A percentile compares a stretch with the other conserved stretches of the same genome.
These are phyloP conservation scores for Cercospora janseana DNA, from an alignment of 2,329 filamentous ascomycete genomes.

Conservation along the genomic window DNA sequence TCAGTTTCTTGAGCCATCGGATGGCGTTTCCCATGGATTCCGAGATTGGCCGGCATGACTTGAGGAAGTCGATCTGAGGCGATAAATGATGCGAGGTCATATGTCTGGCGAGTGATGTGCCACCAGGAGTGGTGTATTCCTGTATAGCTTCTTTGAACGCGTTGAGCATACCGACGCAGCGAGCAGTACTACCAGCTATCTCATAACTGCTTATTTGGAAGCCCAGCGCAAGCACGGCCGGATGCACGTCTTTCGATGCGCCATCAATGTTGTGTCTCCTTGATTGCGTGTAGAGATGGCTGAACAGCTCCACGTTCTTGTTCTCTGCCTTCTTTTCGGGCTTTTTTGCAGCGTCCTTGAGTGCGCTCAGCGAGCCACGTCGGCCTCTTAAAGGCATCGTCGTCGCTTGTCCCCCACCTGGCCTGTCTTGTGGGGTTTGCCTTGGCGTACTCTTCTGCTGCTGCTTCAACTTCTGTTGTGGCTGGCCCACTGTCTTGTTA, in stretches of 20 bases:
- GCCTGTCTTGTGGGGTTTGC: conserved; percentile 37
- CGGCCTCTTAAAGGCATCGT: conserved; percentile 35
- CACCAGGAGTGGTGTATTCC: conserved; percentile 84
- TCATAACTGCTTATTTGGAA: conserved; percentile 87
- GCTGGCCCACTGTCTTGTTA: conserved; percentile 15
- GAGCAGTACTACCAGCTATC: conserved; percentile 83
- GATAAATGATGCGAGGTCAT: conserved; percentile 88
- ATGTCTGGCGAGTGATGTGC: conserved; percentile 82
- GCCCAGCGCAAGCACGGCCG: conserved; percentile 77
- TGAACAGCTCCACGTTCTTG: conserved; percentile 73
- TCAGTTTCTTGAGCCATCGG: conserved; percentile 86
- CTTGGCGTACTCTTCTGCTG: conserved; percentile 36
- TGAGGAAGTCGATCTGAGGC: conserved; percentile 92
- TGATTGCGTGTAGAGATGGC: conserved; percentile 65
- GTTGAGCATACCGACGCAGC: conserved; percentile 81
- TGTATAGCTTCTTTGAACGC: conserved; percentile 92
- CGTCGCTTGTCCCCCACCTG: conserved; percentile 17
- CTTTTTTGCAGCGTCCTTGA: conserved; percentile 49
- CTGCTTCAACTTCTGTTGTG: conserved; percentile 31
- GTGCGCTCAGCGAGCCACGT: conserved; percentile 25
- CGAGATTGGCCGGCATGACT: conserved; percentile 89
- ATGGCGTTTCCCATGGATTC: conserved; percentile 98
- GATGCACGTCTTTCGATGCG: conserved; percentile 72
- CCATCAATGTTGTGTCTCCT: conserved; percentile 63
- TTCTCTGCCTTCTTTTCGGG: conserved; percentile 51